Percentiles rank a stretch among this genome's conserved stretches.
phyloP scores from a whole-genome alignment of 352 stramenopile species.

The Pythium phragmitis region DNA sequence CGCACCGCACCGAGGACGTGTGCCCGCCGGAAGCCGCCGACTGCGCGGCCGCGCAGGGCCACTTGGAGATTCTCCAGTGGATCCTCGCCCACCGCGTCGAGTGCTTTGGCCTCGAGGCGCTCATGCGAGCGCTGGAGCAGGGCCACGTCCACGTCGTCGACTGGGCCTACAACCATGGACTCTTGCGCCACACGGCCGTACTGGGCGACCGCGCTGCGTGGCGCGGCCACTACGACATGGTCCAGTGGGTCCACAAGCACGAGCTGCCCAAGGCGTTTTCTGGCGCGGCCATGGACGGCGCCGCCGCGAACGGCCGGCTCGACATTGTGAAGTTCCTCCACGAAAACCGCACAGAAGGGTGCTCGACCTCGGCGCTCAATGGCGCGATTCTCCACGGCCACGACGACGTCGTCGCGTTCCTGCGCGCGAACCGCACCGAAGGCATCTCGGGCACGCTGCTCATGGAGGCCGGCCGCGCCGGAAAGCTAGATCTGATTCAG shows the following conservation, averaged over 20 bases:
- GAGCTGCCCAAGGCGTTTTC: conserved; percentile 24
- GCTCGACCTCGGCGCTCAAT: conserved; percentile 22
- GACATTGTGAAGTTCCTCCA: conserved; percentile 30
- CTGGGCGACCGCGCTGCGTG: conserved; percentile 23
- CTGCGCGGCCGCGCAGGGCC: conserved; percentile 23
- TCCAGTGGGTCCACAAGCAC: conserved; percentile 27
- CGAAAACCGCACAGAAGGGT: conserved; percentile 28
- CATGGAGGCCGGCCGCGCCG: conserved; percentile 16
- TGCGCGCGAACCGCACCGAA: conserved; percentile 22
- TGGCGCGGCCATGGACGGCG: conserved; percentile 21
- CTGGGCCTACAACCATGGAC: conserved; percentile 16
- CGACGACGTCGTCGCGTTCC: conserved; percentile 24
- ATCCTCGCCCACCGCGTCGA: conserved; percentile 21
- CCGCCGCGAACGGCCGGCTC: conserved; percentile 21
- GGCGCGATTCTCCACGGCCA: conserved; percentile 27
- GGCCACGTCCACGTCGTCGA: conserved; percentile 28
- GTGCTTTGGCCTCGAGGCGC: conserved; percentile 24
- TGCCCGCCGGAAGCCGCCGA: conserved; percentile 26
- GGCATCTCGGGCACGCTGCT: conserved; percentile 28
- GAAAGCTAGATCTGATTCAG: conserved; percentile 28
- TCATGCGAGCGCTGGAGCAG: conserved; percentile 23
- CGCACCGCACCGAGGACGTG: conserved; percentile 24
- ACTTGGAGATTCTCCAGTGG: conserved; percentile 31
- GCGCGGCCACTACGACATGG: conserved; percentile 29
- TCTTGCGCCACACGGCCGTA: conserved; percentile 17